phyloP scores from a whole-genome alignment of 1,284 basidiomycete species.

The Sporisorium exsertum region DNA sequence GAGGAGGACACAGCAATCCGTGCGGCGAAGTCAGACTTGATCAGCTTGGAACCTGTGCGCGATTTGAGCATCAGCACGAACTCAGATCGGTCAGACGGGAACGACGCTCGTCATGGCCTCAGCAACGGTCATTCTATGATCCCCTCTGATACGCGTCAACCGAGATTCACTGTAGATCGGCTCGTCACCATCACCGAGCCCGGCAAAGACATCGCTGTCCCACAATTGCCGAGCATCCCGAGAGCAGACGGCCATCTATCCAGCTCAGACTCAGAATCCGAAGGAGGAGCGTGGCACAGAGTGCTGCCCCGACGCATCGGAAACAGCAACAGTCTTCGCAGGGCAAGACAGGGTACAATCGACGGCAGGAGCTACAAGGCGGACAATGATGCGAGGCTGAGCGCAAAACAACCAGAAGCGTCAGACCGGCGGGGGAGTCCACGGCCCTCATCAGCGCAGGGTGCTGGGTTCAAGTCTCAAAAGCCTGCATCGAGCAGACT shows the following conservation, averaged over 20 bases:
- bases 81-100: neutral
- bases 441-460: slow-evolving; percentile 27
- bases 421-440: slow-evolving; percentile 30
- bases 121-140: neutral
- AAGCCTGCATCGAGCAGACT: slow-evolving; percentile 22
- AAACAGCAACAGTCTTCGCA: slow-evolving; percentile 34
- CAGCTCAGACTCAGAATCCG: slow-evolving; percentile 49
- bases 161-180: neutral
- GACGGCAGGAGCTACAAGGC: slow-evolving; percentile 22
- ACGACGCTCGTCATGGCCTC: neutral
- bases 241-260: slow-evolving; percentile 27
- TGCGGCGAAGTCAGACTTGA: slow-evolving; percentile 9
- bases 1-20: slow-evolving; percentile 21
- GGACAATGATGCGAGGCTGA: slow-evolving; percentile 3
- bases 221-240: slow-evolving; percentile 15
- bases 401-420: slow-evolving; percentile 6
- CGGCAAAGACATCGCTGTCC: neutral
- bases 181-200: neutral
- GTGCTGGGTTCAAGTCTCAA: slow-evolving; percentile 19
- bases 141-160: neutral
- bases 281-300: slow-evolving; percentile 50
- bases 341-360: slow-evolving; percentile 21
- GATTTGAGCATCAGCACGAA: neutral
- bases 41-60: slow-evolving; percentile 13
- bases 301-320: slow-evolving; percentile 42